Percentiles rank a stretch among this genome's conserved stretches.
Evolutionary conservation across 495 filamentous ascomycete genomes (phyloP).

Genomic region (Aspergillus incahuasiensis): DNA sequence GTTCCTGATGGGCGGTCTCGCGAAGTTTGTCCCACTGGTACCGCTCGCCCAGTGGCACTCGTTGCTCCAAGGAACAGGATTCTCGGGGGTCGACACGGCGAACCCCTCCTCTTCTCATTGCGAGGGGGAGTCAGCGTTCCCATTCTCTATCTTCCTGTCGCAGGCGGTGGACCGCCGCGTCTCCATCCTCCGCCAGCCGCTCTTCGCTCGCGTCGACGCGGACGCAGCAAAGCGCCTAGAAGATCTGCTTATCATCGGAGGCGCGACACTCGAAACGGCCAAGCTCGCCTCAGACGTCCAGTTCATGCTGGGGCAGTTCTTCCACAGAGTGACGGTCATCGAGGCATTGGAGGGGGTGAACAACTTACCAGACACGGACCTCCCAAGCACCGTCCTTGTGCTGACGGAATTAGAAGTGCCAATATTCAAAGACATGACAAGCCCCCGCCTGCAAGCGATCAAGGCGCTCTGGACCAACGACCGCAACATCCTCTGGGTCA

Average conservation of each 20-base stretch:
- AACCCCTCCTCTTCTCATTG: too few relatives aligned
- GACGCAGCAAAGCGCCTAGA: neutral
- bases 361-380: too few relatives aligned
- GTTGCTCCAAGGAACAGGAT: too few relatives aligned
- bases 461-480: constrained; percentile 3
- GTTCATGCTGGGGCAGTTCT: neutral
- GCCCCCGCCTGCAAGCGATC: neutral
- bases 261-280: neutral
- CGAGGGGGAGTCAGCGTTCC: constrained; percentile 3
- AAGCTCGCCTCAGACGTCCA: neutral
- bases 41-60: too few relatives aligned
- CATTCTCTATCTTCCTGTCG: constrained; percentile 24
- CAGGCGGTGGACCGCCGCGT: constrained; percentile 34
- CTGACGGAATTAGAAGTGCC: too few relatives aligned
- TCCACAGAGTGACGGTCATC: neutral
- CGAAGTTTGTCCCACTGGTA: too few relatives aligned
- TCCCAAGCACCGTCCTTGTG: too few relatives aligned
- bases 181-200: constrained; percentile 15
- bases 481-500: constrained; percentile 6
- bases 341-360: neutral
- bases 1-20: too few relatives aligned
- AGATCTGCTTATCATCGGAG: too few relatives aligned
- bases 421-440: too few relatives aligned
- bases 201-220: neutral
- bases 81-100: too few relatives aligned